Conservation (phyloP, 2,329 filamentous ascomycete genomes). For the Colletotrichum orchidophilum region DNA sequence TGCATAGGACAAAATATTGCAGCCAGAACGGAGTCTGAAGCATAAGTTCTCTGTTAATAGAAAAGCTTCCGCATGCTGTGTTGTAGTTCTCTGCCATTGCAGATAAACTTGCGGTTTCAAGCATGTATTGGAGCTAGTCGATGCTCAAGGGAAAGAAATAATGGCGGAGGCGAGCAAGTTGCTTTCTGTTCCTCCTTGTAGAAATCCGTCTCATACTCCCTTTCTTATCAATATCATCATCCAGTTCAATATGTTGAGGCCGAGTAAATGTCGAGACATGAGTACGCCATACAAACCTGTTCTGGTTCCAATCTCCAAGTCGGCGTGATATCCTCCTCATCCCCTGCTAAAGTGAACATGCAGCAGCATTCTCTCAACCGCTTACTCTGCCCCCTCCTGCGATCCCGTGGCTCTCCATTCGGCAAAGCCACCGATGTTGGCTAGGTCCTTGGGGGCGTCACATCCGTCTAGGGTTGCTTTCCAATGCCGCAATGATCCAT, state of each 20-base stretch:
- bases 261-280: no score
- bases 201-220: not conserved
- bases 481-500: slow-evolving; percentile 4
- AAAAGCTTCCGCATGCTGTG: not conserved
- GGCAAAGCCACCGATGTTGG: slow-evolving; percentile 19
- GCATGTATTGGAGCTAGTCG: not conserved
- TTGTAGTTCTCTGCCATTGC: not conserved
- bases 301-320: not conserved
- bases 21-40: not conserved
- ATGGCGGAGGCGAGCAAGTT: not conserved
- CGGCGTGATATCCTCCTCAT: not conserved
- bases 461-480: slow-evolving; percentile 18
- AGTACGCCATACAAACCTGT: no score
- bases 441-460: slow-evolving; percentile 7
- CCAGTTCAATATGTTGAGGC: no score
- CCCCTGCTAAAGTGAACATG: not conserved
- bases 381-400: not conserved
- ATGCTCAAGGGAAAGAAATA: not conserved
- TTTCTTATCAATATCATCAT: no score
- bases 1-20: no score
- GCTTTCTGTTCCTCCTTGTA: not conserved
- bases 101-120: not conserved
- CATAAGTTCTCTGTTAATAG: not conserved
- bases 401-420: not conserved
- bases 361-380: not conserved